Conservation (phyloP, 495 filamentous ascomycete genomes). For the Lasiosphaeris hirsuta region DNA sequence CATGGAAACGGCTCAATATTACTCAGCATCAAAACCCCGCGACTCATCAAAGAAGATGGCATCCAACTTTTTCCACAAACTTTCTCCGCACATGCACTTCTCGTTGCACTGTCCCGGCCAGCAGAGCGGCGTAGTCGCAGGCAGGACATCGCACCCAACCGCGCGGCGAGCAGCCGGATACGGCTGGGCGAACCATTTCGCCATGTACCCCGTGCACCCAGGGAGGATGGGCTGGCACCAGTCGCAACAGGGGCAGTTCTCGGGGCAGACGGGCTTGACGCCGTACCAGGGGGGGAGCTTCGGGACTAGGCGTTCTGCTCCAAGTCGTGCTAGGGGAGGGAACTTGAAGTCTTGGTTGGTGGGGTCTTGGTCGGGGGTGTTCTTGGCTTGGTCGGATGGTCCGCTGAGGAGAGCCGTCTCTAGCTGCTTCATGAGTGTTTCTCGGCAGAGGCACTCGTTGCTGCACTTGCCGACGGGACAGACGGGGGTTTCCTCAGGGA, state of each 20-base stretch:
- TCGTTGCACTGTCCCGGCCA: not conserved
- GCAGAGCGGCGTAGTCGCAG: not conserved
- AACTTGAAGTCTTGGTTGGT: not conserved
- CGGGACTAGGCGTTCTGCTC: not conserved
- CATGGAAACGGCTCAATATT: too few relatives aligned
- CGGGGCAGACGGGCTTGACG: not conserved
- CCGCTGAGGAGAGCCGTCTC: not conserved
- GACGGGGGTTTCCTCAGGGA: slow-evolving; percentile 5
- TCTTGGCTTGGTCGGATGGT: not conserved
- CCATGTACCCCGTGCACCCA: not conserved
- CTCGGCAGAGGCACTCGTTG: not conserved
- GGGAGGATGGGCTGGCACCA: not conserved
- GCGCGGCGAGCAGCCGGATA: not conserved
- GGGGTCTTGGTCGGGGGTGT: not conserved
- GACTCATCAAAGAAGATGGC: not conserved
- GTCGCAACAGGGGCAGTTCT: not conserved
- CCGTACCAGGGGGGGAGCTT: not conserved
- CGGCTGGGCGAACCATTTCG: not conserved
- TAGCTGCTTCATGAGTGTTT: slow-evolving; percentile 1
- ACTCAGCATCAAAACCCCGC: not conserved
- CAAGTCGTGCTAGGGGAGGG: not conserved
- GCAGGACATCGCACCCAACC: not conserved
- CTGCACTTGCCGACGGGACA: not conserved
- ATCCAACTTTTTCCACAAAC: not conserved
- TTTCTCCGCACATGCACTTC: not conserved